Conservation (phyloP, 805 yeast species). For the Ascoidea rubescens region DNA sequence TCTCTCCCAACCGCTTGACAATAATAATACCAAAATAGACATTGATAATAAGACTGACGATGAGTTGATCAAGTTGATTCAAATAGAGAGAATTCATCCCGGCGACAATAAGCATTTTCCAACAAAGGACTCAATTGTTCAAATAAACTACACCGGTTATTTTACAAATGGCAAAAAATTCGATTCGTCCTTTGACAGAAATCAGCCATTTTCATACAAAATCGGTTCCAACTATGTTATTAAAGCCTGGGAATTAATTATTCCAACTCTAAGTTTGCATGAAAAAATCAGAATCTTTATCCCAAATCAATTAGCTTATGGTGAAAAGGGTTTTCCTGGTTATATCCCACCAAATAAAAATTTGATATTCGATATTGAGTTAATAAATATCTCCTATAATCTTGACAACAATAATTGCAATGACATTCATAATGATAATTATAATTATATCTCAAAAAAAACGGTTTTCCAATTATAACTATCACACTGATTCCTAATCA, state of each 20-base stretch:
- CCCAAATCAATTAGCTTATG: constrained; percentile 90
- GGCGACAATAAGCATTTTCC: too few species aligned
- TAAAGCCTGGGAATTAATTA: constrained; percentile 92
- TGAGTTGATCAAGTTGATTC: too few species aligned
- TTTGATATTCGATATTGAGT: constrained; percentile 73
- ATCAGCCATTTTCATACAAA: constrained; percentile 85
- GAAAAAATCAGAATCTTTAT: constrained; percentile 86
- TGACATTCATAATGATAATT: too few species aligned
- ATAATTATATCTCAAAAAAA: too few species aligned
- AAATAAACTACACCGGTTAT: constrained; percentile 69
- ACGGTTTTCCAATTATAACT: too few species aligned
- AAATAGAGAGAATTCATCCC: too few species aligned
- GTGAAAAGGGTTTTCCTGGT: constrained; percentile 92
- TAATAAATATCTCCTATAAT: constrained; percentile 14
- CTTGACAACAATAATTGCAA: too few species aligned
- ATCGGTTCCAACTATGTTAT: constrained; percentile 82
- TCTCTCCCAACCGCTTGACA: too few species aligned
- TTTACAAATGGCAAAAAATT: constrained; percentile 91
- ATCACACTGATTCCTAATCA: too few species aligned
- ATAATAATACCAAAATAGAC: too few species aligned
- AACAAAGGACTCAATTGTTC: too few species aligned
- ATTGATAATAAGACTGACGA: too few species aligned
- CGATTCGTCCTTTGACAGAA: constrained; percentile 91
- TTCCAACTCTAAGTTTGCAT: constrained; percentile 84
- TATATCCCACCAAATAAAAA: constrained; percentile 95